These are phyloP conservation scores for Magnusiomyces fungicola DNA, from an alignment of 1,139 yeast species.

Conservation along the genomic window DNA sequence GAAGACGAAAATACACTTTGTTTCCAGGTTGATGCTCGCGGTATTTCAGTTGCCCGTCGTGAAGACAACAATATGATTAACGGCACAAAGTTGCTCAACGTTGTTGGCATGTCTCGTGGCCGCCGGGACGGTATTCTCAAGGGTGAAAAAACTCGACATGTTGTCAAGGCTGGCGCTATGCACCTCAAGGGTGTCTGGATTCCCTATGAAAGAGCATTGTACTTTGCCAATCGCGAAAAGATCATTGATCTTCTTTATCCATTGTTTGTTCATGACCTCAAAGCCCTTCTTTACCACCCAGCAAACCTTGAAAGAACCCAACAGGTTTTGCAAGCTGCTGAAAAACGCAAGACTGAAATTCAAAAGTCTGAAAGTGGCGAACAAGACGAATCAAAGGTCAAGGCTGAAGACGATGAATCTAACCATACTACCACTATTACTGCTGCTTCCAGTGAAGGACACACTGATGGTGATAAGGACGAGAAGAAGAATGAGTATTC, in stretches of 20 bases:
- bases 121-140: constrained; percentile 90
- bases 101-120: constrained; percentile 93
- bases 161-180: constrained; percentile 95
- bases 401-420: neutral
- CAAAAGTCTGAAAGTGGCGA: neutral
- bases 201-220: constrained; percentile 87
- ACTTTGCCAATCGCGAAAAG: constrained; percentile 85
- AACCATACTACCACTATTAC: no score
- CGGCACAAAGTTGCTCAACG: constrained; percentile 61
- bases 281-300: constrained; percentile 44
- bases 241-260: constrained; percentile 84
- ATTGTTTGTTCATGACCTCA: constrained; percentile 63
- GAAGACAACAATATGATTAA: constrained; percentile 47
- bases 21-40: constrained; percentile 54
- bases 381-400: neutral
- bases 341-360: constrained; percentile 10
- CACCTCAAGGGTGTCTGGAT: constrained; percentile 98
- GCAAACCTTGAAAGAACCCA: constrained; percentile 31
- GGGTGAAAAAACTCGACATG: constrained; percentile 82
- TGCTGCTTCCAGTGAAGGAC: no score
- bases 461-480: neutral
- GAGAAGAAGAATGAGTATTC: neutral
- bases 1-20: constrained; percentile 93
- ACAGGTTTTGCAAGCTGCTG: constrained; percentile 34
- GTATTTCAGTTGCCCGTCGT: constrained; percentile 44